Percentiles rank a stretch among this genome's conserved stretches.
Conservation (phyloP, 495 filamentous ascomycete species). For the Aspergillus avenaceus region DNA sequence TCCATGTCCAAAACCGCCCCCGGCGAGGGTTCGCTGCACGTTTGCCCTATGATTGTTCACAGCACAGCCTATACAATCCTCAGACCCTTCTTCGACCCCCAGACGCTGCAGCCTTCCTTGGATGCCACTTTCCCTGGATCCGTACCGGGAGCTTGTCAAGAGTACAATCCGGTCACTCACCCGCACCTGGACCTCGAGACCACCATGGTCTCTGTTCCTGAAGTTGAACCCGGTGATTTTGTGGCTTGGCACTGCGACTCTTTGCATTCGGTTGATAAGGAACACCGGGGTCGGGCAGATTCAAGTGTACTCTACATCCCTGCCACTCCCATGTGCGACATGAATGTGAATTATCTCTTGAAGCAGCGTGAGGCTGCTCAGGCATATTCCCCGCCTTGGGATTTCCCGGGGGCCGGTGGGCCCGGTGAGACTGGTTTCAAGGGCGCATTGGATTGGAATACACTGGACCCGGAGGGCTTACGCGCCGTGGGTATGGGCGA, state of each 20-base stretch:
- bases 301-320: slow-evolving; percentile 86
- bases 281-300: slow-evolving; percentile 66
- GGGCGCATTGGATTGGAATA: slow-evolving; percentile 36
- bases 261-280: slow-evolving; percentile 77
- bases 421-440: slow-evolving; percentile 40
- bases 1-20: slow-evolving; percentile 69
- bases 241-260: slow-evolving; percentile 89
- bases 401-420: slow-evolving; percentile 59
- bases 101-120: slow-evolving; percentile 45
- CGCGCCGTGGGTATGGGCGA: slow-evolving; percentile 57
- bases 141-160: slow-evolving; percentile 70
- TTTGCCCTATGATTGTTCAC: slow-evolving; percentile 73
- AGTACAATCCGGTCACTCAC: slow-evolving; percentile 66
- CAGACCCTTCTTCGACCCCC: slow-evolving; percentile 70
- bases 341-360: slow-evolving; percentile 64
- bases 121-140: slow-evolving; percentile 64
- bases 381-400: slow-evolving; percentile 45
- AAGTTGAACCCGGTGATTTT: slow-evolving; percentile 77
- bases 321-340: slow-evolving; percentile 71
- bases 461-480: slow-evolving; percentile 41
- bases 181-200: slow-evolving; percentile 68
- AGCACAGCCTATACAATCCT: slow-evolving; percentile 77
- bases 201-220: slow-evolving; percentile 78
- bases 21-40: slow-evolving; percentile 72
- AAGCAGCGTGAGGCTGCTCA: slow-evolving; percentile 59